A percentile compares a stretch with the other conserved stretches of the same genome.
Conservation (phyloP, 2,329 filamentous ascomycete species). For the Tolypocladium nubicola region DNA sequence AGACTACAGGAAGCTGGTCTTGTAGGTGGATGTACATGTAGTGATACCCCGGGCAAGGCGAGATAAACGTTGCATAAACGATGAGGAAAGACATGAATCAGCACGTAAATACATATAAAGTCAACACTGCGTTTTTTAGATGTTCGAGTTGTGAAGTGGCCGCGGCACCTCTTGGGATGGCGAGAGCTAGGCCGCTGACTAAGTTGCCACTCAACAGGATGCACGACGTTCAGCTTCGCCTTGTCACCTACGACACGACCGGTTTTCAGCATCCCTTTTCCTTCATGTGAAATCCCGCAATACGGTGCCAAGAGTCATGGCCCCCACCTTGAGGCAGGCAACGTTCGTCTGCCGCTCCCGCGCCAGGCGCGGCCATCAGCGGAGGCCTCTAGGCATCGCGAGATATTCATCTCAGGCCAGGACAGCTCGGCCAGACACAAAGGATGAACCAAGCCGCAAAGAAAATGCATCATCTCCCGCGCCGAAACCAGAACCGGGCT, state of each 20-base stretch:
- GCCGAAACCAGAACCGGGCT: slow-evolving; percentile 19
- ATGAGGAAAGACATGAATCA: neutral
- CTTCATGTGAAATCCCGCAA: neutral
- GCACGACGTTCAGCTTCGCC: neutral
- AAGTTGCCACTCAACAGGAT: too few species aligned
- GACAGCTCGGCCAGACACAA: neutral
- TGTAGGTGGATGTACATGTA: neutral
- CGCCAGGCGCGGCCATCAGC: neutral
- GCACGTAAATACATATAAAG: too few species aligned
- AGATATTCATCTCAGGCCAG: neutral
- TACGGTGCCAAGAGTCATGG: neutral
- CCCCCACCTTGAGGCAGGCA: neutral
- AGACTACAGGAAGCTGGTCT: neutral
- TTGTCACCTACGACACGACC: neutral
- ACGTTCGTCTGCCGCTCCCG: neutral
- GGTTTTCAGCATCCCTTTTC: neutral
- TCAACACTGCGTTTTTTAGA: too few species aligned
- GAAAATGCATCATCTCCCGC: neutral
- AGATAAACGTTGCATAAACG: neutral
- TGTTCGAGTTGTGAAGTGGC: neutral
- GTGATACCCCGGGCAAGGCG: neutral
- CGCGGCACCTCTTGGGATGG: too few species aligned
- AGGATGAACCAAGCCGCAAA: neutral
- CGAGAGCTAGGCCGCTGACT: too few species aligned
- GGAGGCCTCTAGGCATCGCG: neutral